A percentile compares a stretch with the other conserved stretches of the same genome.
phyloP scores from a whole-genome alignment of 768 basidiomycete species.

The Guyanaporus albipodus region DNA sequence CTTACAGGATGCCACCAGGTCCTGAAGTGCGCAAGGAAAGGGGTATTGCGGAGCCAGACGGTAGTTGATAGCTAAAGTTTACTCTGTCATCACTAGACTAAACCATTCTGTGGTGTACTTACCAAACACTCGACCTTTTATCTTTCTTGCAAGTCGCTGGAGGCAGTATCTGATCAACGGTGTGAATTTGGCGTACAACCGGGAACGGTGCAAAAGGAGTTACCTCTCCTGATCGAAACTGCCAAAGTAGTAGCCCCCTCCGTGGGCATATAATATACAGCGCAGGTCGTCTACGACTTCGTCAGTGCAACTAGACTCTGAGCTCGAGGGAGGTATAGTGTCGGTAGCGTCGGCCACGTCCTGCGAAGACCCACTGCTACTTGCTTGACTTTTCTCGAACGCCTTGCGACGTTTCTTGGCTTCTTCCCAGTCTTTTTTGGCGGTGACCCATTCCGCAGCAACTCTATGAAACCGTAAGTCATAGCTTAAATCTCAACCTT shows the following conservation, averaged over 20 bases:
- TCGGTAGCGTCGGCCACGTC: constrained; percentile 15
- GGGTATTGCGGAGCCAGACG: constrained; percentile 96
- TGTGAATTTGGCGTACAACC: constrained; percentile 5
- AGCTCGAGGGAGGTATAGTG: constrained; percentile 15
- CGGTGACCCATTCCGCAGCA: constrained; percentile 83
- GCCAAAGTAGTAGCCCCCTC: constrained; percentile 84
- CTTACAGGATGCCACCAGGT: constrained; percentile 83
- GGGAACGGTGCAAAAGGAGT: neutral
- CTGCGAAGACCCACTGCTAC: constrained; percentile 4
- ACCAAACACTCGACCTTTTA: constrained; percentile 87
- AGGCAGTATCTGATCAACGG: constrained; percentile 53
- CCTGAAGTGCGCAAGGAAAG: constrained; percentile 90
- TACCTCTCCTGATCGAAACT: constrained; percentile 76
- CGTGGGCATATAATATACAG: constrained; percentile 80
- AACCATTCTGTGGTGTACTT: constrained; percentile 14
- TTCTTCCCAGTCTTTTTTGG: constrained; percentile 78
- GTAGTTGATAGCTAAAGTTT: constrained; percentile 65
- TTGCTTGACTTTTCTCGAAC: constrained; percentile 34
- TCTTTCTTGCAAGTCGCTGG: constrained; percentile 86
- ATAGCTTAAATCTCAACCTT: constrained; percentile 9
- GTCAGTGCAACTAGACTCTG: constrained; percentile 39
- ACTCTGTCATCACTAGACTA: constrained; percentile 9
- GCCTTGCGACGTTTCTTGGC: constrained; percentile 56
- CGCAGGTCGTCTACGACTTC: constrained; percentile 79
- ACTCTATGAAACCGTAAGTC: constrained; percentile 44